These are phyloP conservation scores for Pseudogymnoascus sp. DNA, from an alignment of 2,329 filamentous ascomycete species.

Conservation along the genomic window DNA sequence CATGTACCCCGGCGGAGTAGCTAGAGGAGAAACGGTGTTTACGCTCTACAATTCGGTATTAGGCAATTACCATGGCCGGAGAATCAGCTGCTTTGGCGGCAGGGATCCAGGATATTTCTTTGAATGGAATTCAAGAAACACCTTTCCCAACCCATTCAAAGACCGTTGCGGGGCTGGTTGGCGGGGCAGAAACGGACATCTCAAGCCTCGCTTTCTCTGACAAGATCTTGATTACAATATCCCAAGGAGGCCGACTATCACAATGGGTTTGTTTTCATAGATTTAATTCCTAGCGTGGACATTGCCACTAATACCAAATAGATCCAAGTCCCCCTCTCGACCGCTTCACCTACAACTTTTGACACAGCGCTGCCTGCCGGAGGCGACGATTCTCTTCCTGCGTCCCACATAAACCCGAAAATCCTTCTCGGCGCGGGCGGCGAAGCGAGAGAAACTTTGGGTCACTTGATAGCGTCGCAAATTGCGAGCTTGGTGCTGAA, in stretches of 20 bases:
- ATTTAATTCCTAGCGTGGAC: conserved; percentile 19
- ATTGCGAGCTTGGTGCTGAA: conserved; percentile 73
- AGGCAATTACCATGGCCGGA: background rate
- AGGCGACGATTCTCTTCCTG: conserved; percentile 50
- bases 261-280: conserved; percentile 68
- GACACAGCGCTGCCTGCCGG: conserved; percentile 41
- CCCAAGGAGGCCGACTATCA: conserved; percentile 73
- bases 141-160: conserved; percentile 24
- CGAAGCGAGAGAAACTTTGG: conserved; percentile 69
- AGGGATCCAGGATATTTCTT: background rate
- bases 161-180: conserved; percentile 50
- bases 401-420: conserved; percentile 73
- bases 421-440: conserved; percentile 80
- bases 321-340: conserved; percentile 73
- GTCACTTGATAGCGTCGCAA: conserved; percentile 82
- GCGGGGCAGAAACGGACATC: conserved; percentile 62
- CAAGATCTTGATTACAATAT: conserved; percentile 83
- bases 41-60: background rate
- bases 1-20: conserved; percentile 3
- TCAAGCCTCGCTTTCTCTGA: conserved; percentile 70
- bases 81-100: background rate
- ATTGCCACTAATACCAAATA: conserved; percentile 27
- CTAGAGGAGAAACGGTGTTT: background rate
- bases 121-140: conserved; percentile 14
- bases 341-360: conserved; percentile 50